phyloP scores from a whole-genome alignment of 2,329 filamentous ascomycete species.

The Magnaporthiopsis incrustans region DNA sequence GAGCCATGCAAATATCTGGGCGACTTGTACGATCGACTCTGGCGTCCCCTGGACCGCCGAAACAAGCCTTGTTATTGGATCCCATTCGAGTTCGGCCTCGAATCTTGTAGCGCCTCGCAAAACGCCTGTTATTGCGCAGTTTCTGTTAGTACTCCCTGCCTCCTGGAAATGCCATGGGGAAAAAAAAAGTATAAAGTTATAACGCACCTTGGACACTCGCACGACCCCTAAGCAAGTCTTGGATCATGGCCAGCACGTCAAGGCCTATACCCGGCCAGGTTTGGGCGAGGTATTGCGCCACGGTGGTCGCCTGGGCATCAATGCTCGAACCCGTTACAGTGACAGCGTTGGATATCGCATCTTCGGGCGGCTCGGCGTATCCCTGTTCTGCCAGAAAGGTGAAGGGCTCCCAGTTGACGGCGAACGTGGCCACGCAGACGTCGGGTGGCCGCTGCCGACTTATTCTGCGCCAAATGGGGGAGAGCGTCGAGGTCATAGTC shows the following conservation, averaged over 20 bases:
- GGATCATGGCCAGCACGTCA: neutral
- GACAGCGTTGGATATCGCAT: neutral
- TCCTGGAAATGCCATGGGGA: neutral
- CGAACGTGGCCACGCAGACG: neutral
- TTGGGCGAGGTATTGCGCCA: neutral
- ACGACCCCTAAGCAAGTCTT: neutral
- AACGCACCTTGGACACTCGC: neutral
- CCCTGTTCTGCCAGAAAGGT: neutral
- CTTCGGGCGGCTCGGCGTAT: neutral
- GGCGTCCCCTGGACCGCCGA: neutral
- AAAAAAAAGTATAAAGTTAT: neutral
- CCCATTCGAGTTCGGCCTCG: neutral
- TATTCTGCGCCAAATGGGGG: neutral
- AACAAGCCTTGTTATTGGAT: neutral
- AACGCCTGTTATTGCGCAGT: neutral
- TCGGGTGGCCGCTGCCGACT: neutral
- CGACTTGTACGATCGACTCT: neutral
- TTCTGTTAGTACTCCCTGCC: neutral
- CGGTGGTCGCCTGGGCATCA: neutral
- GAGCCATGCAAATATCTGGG: constrained; percentile 2
- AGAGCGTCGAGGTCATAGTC: neutral
- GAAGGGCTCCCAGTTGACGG: neutral
- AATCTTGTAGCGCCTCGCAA: neutral
- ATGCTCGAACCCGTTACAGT: neutral
- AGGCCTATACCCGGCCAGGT: neutral